Conservation (phyloP, 1,284 basidiomycete species). For the Porodaedalea pini region DNA sequence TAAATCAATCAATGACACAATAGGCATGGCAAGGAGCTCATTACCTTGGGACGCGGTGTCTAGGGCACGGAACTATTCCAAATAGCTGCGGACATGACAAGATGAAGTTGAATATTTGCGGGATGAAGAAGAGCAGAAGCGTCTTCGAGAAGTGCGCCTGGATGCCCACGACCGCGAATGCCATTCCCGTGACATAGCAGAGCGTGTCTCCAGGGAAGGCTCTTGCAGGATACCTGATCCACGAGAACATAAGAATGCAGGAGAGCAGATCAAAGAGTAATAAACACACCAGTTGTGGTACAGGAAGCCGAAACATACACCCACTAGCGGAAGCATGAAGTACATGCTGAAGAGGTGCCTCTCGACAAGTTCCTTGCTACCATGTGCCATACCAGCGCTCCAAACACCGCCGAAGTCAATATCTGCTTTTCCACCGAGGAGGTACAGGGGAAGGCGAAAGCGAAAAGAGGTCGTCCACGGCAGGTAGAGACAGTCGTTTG, state of each 20-base stretch:
- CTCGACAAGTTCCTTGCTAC: slow-evolving; percentile 84
- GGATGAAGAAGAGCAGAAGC: slow-evolving; percentile 92
- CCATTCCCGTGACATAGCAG: slow-evolving; percentile 98
- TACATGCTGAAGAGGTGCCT: slow-evolving; percentile 94
- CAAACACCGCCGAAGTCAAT: slow-evolving; percentile 73
- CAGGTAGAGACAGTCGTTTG: slow-evolving; percentile 92
- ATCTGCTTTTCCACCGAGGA: slow-evolving; percentile 62
- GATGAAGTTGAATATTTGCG: slow-evolving; percentile 97
- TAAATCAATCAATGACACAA: background rate
- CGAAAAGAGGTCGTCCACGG: slow-evolving; percentile 64
- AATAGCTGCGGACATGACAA: slow-evolving; percentile 95
- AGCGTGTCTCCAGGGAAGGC: slow-evolving; percentile 97
- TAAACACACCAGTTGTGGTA: slow-evolving; percentile 87
- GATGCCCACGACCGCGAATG: slow-evolving; percentile 93
- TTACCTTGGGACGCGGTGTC: slow-evolving; percentile 89
- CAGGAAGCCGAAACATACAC: slow-evolving; percentile 84
- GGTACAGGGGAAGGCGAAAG: slow-evolving; percentile 65
- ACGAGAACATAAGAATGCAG: background rate
- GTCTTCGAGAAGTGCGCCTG: slow-evolving; percentile 98
- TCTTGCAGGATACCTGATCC: slow-evolving; percentile 86
- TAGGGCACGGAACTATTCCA: slow-evolving; percentile 87
- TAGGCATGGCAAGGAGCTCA: slow-evolving; percentile 23
- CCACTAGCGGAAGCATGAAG: slow-evolving; percentile 93
- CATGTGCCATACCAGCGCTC: slow-evolving; percentile 79
- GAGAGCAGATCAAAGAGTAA: slow-evolving; percentile 4